Base-by-base conservation (phyloP, 208 protist species). In the Histomonas meleagridis region DNA sequence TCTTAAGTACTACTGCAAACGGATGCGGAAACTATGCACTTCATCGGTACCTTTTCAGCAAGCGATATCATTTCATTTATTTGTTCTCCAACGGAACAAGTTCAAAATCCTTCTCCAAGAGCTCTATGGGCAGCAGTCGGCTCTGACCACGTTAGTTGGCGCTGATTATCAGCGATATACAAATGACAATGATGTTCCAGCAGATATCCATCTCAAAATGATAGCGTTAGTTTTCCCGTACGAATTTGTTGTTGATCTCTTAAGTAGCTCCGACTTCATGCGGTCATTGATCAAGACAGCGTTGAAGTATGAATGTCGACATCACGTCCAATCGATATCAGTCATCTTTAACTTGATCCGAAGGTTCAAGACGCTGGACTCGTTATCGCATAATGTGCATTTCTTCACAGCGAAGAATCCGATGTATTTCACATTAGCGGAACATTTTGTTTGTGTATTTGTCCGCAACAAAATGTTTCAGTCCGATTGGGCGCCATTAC, bases 151-250 rank as follows among this genome's bases (percentile, higher is more conserved):
- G 18, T n/a, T 55, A 57, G 76, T 55, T 55, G 76, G 76, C 18
- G 21, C 23, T 38, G 76, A 86, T 38, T 86, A 86, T 49, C 23
- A 43, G 38, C 51, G 55, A 86, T 86, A 55, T 55, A 86, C 46
- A 35, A 86, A 57, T n/a, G 43, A 86, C 16, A 18, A 32, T 40
- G 76, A 86, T 86, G 21, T 86, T 12, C 76, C 76, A 32, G 76
- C 76, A 51, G 76, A 86, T 55, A 49, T 86, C 16, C 76, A 86
- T 46, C 46, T 86, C 10, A 51, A 86, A 86, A 86, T 86, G 76
- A 86, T 86, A 18, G 7, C 46, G 3, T 55, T 86, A 35, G 46
- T 86, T 18, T 86, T 86, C 38, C 76, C 76, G 0, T 86, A 43
- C 7, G 76, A 86, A 55, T 86, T 86, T 55, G 16, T 86, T 38